Evolutionary conservation across 2,329 filamentous ascomycete species (phyloP), one percentile per base, ranked within the genome.

Genomic region (Chalara sp.): DNA sequence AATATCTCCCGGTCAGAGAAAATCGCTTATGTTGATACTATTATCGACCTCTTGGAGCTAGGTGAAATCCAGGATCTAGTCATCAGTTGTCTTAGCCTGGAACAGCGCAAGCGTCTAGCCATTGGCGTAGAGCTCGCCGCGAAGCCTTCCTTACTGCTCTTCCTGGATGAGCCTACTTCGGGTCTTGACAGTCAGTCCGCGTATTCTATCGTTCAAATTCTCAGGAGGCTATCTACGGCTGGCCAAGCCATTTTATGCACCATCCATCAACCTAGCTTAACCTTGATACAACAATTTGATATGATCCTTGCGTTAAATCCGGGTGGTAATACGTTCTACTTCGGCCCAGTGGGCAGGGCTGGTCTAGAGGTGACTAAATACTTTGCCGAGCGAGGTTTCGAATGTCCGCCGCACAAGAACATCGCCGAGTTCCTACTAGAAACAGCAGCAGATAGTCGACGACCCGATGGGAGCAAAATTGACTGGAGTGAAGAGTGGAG

Each of bases 401-500:
- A 10, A 13, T 39, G 35, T 13, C 35, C 35, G 10, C 35, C 10
- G 13, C 10, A 39, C 10, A 13, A 10, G 10, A 39, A 39, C 35
- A 10, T 13, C 13, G 35, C 35, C 13, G 35, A 39, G 35, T 84
- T 84, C 65, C 79, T 85, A 32, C 72, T 85, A 5, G 81, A 85
- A 61, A 83, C 81, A 4, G 80, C 80, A 2, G 80, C 79, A 0
- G 82, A 81, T 57, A 68, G 70, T 8, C 75, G 75, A 50, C 70
- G 73, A 32, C 59, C 65, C 28, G 73, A 83, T 45, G 81, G 80
- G 39, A 78, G 71, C 49, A 70, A 68, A 32, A 69, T 87, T 42
- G 76, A 89, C 62, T 91, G 87, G 87, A 84, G 86, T 61, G 78
- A 87, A 35, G 84, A 88, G 62, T 91, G 87, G 87, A 70, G 72